phyloP scores from a whole-genome alignment of 768 basidiomycete species.

The Rhizopogon salebrosus region DNA sequence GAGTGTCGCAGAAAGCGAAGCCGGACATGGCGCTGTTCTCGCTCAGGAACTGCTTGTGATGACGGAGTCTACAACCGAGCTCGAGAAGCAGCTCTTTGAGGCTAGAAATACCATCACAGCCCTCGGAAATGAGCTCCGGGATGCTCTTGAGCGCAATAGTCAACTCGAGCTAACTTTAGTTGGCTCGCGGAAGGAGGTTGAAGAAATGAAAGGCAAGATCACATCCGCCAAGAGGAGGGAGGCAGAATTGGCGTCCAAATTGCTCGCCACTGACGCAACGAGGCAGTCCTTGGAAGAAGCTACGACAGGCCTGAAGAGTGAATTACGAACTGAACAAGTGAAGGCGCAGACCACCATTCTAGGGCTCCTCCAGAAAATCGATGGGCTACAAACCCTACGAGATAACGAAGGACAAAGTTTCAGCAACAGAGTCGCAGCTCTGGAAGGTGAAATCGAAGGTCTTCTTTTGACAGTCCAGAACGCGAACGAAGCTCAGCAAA shows the following conservation, averaged over 20 bases:
- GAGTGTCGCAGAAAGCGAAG: neutral
- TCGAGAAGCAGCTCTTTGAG: neutral
- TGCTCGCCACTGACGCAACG: neutral
- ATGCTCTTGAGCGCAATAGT: neutral
- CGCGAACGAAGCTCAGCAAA: neutral
- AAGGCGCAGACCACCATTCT: constrained; percentile 6
- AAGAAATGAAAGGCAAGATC: neutral
- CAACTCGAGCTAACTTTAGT: neutral
- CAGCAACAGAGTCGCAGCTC: neutral
- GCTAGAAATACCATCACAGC: neutral
- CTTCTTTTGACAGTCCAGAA: neutral
- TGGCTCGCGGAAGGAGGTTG: neutral
- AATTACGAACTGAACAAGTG: neutral
- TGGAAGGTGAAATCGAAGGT: neutral
- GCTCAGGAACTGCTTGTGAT: neutral
- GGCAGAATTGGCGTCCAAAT: neutral
- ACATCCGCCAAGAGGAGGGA: neutral
- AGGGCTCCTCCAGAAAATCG: constrained; percentile 5
- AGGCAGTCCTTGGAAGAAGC: neutral
- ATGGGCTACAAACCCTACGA: constrained; percentile 2
- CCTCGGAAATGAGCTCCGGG: neutral
- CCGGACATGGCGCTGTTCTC: neutral
- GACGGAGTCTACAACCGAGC: neutral
- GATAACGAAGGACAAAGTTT: constrained; percentile 2
- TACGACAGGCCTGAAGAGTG: neutral